phyloP scores from a whole-genome alignment of 75 land plant species.

The Pinus albicaulis region DNA sequence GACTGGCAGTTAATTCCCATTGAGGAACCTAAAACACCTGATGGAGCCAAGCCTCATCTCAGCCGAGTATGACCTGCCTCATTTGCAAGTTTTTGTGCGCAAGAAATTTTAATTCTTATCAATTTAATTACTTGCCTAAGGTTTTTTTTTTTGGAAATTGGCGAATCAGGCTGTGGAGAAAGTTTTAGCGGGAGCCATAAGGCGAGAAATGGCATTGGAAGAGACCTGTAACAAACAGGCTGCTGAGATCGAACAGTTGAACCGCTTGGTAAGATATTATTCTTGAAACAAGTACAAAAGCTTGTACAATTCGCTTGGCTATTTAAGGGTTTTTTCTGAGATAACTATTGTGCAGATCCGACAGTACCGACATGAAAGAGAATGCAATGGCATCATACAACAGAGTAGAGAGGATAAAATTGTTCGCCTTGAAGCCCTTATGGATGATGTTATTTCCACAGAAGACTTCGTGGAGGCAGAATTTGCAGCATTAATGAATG shows the following conservation, averaged over 20 bases:
- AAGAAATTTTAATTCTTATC: not conserved
- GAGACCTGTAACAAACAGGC: constrained; percentile 65
- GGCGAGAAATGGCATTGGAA: constrained; percentile 90
- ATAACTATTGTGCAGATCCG: constrained; percentile 48
- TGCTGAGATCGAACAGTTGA: constrained; percentile 78
- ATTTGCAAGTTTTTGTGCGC: not conserved
- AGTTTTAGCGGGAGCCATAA: constrained; percentile 80
- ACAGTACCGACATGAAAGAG: constrained; percentile 92
- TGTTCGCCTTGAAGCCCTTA: constrained; percentile 76
- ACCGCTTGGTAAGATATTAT: constrained; percentile 60
- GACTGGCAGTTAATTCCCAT: constrained; percentile 48
- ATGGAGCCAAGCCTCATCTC: constrained; percentile 31
- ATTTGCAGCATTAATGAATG: constrained; percentile 58
- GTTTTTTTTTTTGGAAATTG: not conserved
- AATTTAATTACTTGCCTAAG: not conserved
- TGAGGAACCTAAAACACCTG: constrained; percentile 28
- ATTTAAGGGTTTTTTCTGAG: not conserved
- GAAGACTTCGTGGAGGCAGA: constrained; percentile 82
- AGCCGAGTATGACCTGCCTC: constrained; percentile 1
- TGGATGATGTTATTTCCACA: constrained; percentile 80
- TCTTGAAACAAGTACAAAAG: not conserved
- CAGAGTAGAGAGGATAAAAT: constrained; percentile 88
- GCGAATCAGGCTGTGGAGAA: constrained; percentile 63
- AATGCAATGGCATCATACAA: constrained; percentile 72
- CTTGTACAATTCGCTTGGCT: not conserved